A percentile compares a stretch with the other conserved stretches of the same genome.
Evolutionary conservation across 1,139 yeast genomes (phyloP).

Genomic region (Candida glucosophila): DNA sequence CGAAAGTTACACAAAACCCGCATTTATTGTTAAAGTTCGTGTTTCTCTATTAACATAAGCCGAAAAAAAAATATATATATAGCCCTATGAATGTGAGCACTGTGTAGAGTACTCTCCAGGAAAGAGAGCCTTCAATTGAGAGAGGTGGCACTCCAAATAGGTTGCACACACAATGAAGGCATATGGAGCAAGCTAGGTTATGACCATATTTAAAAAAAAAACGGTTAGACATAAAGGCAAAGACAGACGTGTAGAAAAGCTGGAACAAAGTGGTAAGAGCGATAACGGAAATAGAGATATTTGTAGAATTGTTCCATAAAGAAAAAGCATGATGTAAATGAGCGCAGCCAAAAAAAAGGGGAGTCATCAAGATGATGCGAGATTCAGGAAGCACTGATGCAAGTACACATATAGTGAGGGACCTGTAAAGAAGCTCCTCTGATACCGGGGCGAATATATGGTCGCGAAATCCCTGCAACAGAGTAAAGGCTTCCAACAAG

Average conservation of each 20-base stretch:
- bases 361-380: slow-evolving; percentile 38
- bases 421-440: slow-evolving; percentile 78
- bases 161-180: slow-evolving; percentile 71
- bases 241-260: slow-evolving; percentile 61
- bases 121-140: slow-evolving; percentile 9
- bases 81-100: slow-evolving; percentile 36
- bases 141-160: slow-evolving; percentile 66
- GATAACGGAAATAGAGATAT: slow-evolving; percentile 22
- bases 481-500: slow-evolving; percentile 15
- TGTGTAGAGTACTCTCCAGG: slow-evolving; percentile 26
- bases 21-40: slow-evolving; percentile 1
- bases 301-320: slow-evolving; percentile 19
- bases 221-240: slow-evolving; percentile 69
- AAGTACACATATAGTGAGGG: slow-evolving; percentile 42
- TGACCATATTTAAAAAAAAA: slow-evolving; percentile 40
- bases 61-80: slow-evolving; percentile 4
- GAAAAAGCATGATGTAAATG: slow-evolving; percentile 82
- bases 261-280: slow-evolving; percentile 46
- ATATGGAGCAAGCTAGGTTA: slow-evolving; percentile 54
- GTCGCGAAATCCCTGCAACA: slow-evolving; percentile 52
- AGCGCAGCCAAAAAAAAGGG: slow-evolving; percentile 80
- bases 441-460: slow-evolving; percentile 75
- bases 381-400: slow-evolving; percentile 14
- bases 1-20: slow-evolving; percentile 5
- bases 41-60: slow-evolving; percentile 1